phyloP scores from a whole-genome alignment of 805 yeast species.

The Kodamaea leandrae region DNA sequence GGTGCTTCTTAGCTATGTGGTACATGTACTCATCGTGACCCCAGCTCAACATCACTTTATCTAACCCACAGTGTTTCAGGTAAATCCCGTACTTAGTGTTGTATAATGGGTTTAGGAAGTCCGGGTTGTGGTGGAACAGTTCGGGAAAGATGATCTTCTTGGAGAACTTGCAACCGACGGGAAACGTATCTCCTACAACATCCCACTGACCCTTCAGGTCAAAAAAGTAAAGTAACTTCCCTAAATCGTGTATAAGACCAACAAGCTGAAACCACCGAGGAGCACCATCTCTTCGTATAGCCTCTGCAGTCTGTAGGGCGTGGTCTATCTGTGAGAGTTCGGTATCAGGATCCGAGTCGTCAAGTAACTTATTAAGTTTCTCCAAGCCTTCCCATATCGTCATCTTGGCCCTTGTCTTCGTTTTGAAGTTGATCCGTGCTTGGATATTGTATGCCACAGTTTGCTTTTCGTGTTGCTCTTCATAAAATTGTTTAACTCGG shows the following conservation, averaged over 20 bases:
- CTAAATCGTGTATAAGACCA: conserved; percentile 70
- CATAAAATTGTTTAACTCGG: conserved; percentile 62
- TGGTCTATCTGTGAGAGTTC: conserved; percentile 73
- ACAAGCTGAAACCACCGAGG: conserved; percentile 78
- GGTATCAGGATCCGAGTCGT: conserved; percentile 75
- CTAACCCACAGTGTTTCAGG: conserved; percentile 61
- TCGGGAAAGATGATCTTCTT: conserved; percentile 59
- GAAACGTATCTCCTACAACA: conserved; percentile 77
- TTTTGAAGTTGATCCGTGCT: conserved; percentile 68
- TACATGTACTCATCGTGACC: conserved; percentile 81
- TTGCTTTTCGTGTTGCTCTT: conserved; percentile 66
- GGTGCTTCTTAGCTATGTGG: conserved; percentile 63
- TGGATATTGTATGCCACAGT: conserved; percentile 72
- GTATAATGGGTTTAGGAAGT: conserved; percentile 59
- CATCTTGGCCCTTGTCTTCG: conserved; percentile 64
- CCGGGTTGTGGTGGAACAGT: conserved; percentile 59
- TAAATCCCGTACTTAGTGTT: conserved; percentile 66
- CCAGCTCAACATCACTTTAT: conserved; percentile 71
- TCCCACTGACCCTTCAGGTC: conserved; percentile 80
- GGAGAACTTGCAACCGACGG: conserved; percentile 68
- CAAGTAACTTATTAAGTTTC: conserved; percentile 58
- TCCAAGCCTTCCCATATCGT: conserved; percentile 70
- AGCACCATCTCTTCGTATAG: conserved; percentile 61
- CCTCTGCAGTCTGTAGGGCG: conserved; percentile 74
- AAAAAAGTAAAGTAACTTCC: conserved; percentile 64